phyloP scores from a whole-genome alignment of 2,329 filamentous ascomycete species.

The Lithohypha guttulata region DNA sequence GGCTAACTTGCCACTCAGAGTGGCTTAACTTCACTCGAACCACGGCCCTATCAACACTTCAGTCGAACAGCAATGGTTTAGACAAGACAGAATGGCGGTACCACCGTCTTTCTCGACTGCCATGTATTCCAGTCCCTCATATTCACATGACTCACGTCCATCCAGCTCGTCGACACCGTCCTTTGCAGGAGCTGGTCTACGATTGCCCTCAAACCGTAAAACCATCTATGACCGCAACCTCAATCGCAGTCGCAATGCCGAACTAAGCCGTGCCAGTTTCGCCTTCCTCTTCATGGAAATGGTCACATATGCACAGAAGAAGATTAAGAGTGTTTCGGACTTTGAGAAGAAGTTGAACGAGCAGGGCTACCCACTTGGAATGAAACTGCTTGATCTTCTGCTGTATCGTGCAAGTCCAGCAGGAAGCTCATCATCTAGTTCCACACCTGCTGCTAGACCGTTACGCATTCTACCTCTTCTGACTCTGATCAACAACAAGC shows the following conservation, averaged over 20 bases:
- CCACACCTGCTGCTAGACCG: constrained; percentile 57
- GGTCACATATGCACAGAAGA: constrained; percentile 84
- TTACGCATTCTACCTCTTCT: constrained; percentile 82
- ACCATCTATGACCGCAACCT: constrained; percentile 95
- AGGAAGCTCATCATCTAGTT: constrained; percentile 69
- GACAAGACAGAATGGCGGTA: constrained; percentile 1
- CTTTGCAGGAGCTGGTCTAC: constrained; percentile 47
- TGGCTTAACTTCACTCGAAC: too few species aligned
- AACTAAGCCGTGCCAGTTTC: constrained; percentile 87
- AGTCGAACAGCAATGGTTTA: not conserved
- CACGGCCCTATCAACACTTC: too few species aligned
- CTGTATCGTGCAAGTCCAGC: constrained; percentile 72
- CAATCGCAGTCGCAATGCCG: constrained; percentile 76
- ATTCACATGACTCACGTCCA: constrained; percentile 3
- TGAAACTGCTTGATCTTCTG: constrained; percentile 89
- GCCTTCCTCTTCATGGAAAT: constrained; percentile 95
- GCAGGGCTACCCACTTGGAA: constrained; percentile 86
- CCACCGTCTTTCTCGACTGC: not conserved
- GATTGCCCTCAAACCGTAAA: constrained; percentile 85
- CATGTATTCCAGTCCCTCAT: constrained; percentile 3
- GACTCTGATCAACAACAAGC: constrained; percentile 84
- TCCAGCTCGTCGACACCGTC: constrained; percentile 16
- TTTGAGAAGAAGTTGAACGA: constrained; percentile 81
- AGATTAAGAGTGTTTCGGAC: constrained; percentile 86
- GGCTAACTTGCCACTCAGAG: constrained; percentile 12